Percentiles rank a stretch among this genome's conserved stretches.
Evolutionary conservation across 1,284 basidiomycete genomes (phyloP).

Genomic region (Marasmius tenuissimus): DNA sequence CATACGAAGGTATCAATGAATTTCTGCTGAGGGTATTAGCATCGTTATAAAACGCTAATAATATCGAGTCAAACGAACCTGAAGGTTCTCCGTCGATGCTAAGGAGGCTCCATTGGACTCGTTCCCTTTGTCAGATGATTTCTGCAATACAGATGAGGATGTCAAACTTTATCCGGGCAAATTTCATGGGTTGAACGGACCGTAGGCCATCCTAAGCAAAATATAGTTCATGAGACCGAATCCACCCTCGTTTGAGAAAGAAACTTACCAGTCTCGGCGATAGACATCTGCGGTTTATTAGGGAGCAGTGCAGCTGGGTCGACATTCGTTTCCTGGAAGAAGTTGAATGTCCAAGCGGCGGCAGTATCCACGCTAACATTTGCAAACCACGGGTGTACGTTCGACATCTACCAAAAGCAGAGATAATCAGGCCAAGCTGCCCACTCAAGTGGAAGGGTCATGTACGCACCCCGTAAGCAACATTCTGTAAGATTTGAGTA

Average conservation of each 20-base stretch:
- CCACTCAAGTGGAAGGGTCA: neutral
- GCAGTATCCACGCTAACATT: conserved; percentile 17
- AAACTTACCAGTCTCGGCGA: conserved; percentile 67
- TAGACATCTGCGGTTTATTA: conserved; percentile 35
- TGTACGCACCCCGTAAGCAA: conserved; percentile 58
- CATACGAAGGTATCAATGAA: conserved; percentile 78
- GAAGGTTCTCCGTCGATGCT: conserved; percentile 58
- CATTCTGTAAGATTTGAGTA: conserved; percentile 50
- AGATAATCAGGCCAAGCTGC: neutral
- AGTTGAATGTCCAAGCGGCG: conserved; percentile 29
- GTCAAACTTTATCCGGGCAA: conserved; percentile 19
- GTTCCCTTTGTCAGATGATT: conserved; percentile 24
- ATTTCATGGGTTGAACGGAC: conserved; percentile 32
- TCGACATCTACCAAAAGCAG: conserved; percentile 12
- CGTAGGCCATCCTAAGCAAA: conserved; percentile 1
- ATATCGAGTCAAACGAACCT: conserved; percentile 30
- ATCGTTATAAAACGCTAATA: conserved; percentile 1
- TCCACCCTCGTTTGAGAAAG: conserved; percentile 35
- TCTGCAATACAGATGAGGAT: neutral
- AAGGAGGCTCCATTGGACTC: conserved; percentile 49
- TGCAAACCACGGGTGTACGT: conserved; percentile 20
- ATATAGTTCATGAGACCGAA: neutral
- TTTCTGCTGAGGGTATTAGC: conserved; percentile 27
- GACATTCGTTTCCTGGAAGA: conserved; percentile 32
- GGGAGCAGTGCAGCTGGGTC: conserved; percentile 20